Percentiles rank a stretch among this genome's conserved stretches.
Evolutionary conservation across 208 protist genomes (phyloP).

Genomic region (Leishmania guyanensis): DNA sequence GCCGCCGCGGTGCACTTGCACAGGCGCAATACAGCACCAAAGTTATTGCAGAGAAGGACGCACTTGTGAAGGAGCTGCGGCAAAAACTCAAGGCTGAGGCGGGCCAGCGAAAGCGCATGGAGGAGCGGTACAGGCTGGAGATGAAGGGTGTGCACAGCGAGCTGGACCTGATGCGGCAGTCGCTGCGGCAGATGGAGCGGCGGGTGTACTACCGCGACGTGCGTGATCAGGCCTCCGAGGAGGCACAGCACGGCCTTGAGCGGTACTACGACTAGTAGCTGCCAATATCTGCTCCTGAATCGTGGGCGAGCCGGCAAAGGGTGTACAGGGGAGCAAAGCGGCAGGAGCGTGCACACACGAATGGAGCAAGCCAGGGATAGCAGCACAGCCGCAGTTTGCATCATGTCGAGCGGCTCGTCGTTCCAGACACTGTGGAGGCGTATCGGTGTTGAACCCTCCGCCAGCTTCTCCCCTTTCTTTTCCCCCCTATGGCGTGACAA

Average conservation of each 20-base stretch:
- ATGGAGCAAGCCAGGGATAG: background rate
- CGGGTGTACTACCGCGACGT: slow-evolving; percentile 60
- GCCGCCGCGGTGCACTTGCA: slow-evolving; percentile 9
- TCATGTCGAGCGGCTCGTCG: background rate
- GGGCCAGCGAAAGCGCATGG: slow-evolving; percentile 29
- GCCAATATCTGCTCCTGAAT: background rate
- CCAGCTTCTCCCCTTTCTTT: background rate
- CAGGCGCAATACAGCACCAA: slow-evolving; percentile 21
- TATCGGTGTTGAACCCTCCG: background rate
- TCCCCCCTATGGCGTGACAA: background rate
- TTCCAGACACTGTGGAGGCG: background rate
- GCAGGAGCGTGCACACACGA: background rate
- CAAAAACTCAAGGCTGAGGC: slow-evolving; percentile 31
- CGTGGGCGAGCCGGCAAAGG: background rate
- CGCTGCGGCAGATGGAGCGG: slow-evolving; percentile 77
- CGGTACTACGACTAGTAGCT: slow-evolving; percentile 25
- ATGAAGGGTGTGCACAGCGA: slow-evolving; percentile 74
- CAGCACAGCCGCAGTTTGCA: background rate
- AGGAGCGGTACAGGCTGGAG: slow-evolving; percentile 65
- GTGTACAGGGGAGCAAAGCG: background rate
- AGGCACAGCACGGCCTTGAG: slow-evolving; percentile 27
- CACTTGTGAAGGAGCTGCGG: slow-evolving; percentile 18
- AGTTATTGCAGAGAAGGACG: slow-evolving; percentile 21
- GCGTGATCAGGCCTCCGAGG: slow-evolving; percentile 26
- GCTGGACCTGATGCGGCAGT: slow-evolving; percentile 76